These are phyloP conservation scores for Chaetoceros tenuissimus DNA, from an alignment of 108 stramenopile species.

Conservation along the genomic window DNA sequence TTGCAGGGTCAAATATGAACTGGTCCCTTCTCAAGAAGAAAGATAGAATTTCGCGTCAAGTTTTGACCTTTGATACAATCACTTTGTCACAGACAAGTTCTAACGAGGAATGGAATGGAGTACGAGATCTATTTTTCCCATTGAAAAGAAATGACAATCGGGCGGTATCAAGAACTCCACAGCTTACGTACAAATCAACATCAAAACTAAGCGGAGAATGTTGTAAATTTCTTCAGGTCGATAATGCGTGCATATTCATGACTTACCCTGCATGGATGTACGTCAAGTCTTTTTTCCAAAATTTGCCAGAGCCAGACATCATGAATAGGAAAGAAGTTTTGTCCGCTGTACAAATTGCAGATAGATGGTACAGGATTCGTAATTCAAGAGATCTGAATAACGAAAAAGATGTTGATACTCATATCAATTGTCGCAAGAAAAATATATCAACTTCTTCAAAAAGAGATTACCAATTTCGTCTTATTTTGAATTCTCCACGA, in stretches of 20 bases:
- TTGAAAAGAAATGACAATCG: neutral
- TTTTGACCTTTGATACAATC: constrained; percentile 5
- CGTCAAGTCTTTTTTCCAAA: constrained; percentile 39
- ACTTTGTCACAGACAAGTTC: constrained; percentile 7
- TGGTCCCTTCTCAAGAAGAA: constrained; percentile 8
- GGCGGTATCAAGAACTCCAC: constrained; percentile 1
- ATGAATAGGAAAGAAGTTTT: constrained; percentile 26
- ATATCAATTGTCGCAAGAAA: constrained; percentile 6
- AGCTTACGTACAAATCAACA: constrained; percentile 46
- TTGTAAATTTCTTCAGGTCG: constrained; percentile 39
- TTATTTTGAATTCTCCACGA: constrained; percentile 36
- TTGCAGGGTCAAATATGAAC: constrained; percentile 7
- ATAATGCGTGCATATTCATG: constrained; percentile 45
- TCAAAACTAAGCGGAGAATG: constrained; percentile 37
- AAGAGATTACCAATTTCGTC: constrained; percentile 31
- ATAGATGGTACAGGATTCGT: constrained; percentile 51
- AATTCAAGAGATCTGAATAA: constrained; percentile 7
- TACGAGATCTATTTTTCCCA: constrained; percentile 14
- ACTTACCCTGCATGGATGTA: constrained; percentile 38
- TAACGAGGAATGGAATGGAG: constrained; percentile 11
- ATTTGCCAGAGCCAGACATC: constrained; percentile 32
- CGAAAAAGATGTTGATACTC: constrained; percentile 1
- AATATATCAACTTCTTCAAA: constrained; percentile 1
- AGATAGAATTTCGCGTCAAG: constrained; percentile 11
- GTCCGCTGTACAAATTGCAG: constrained; percentile 51